Evolutionary conservation across 176 grass and related monocot species (phyloP), one percentile per base, ranked within the genome.

Genomic region (Stipa capillata): DNA sequence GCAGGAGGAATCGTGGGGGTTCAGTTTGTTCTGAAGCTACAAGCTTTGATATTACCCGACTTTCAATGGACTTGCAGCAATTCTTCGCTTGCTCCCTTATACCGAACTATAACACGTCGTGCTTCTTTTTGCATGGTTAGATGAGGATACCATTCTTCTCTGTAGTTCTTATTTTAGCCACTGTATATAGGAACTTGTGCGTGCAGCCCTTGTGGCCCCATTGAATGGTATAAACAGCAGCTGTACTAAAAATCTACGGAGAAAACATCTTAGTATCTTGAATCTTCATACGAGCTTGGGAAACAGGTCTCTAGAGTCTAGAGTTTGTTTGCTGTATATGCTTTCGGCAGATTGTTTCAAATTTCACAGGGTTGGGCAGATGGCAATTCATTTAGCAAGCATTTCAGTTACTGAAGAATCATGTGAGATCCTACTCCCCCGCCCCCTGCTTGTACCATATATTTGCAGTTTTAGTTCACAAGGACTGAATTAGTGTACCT

Each of bases 11-110:
- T n/a, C n/a, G n/a, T n/a, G n/a, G n/a, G n/a, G n/a, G n/a, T n/a
- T n/a, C n/a, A n/a, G n/a, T n/a, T n/a, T n/a, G n/a, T n/a, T n/a
- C 49, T 90, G 80, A 90, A 50, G 49, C 36, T 6, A 31, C 3
- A 28, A 67, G 15, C 43, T 5, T 65, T 16, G 27, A 70, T 72
- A 11, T 59, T 57, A 32, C 13, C 8, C 2, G 4, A 70, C 43
- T 52, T 62, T 24, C 9, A 29, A 41, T 70, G 34, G 21, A 34
- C 47, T 47, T 13, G 15, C 27, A 15, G 45, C 65, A 79, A 64
- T 52, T 15, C 2, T 57, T 56, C 65, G 24, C 33, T 11, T 52
- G 44, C 63, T 79, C 34, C 36, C 12, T 70, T 71, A 31, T 61
- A 42, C 39, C 43, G 41, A 28, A 32, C 55, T 8, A 25, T 31